Evolutionary conservation across 257 asterid genomes (phyloP).

Genomic region (Nicotiana knightiana): DNA sequence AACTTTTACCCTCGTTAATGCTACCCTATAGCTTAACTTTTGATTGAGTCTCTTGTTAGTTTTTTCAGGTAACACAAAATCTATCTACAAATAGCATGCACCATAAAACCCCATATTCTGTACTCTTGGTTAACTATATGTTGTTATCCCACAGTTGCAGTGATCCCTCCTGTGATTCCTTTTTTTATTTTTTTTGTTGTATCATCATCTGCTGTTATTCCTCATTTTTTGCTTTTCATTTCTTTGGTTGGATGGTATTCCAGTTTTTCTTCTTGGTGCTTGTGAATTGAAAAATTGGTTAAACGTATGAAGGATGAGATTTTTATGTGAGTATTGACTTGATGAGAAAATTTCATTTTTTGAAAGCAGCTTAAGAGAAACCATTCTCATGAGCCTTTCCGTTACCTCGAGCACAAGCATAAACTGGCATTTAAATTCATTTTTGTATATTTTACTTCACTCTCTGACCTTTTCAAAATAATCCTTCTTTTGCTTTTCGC

Average conservation of each 20-base stretch:
- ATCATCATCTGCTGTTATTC: too few relatives aligned
- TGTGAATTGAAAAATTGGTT: constrained; percentile 3
- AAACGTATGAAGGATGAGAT: background rate
- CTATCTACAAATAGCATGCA: too few relatives aligned
- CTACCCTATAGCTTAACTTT: too few relatives aligned
- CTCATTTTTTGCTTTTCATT: background rate
- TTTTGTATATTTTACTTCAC: background rate
- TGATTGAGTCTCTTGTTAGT: too few relatives aligned
- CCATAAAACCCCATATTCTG: too few relatives aligned
- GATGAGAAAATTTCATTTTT: background rate
- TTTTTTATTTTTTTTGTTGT: too few relatives aligned
- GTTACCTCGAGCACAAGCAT: background rate
- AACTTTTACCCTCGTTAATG: too few relatives aligned
- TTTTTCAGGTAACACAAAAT: too few relatives aligned
- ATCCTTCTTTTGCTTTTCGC: background rate
- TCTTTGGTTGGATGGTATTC: constrained; percentile 2
- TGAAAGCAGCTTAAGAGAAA: background rate
- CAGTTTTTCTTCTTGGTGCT: constrained; percentile 7
- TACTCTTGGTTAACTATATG: too few relatives aligned
- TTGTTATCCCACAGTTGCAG: too few relatives aligned
- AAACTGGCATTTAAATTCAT: background rate
- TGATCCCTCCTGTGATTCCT: too few relatives aligned
- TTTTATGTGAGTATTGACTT: constrained; percentile 2
- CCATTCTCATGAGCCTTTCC: background rate
- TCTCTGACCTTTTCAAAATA: background rate